phyloP scores from a whole-genome alignment of 768 basidiomycete genomes.

The Lentinula detonsa region DNA sequence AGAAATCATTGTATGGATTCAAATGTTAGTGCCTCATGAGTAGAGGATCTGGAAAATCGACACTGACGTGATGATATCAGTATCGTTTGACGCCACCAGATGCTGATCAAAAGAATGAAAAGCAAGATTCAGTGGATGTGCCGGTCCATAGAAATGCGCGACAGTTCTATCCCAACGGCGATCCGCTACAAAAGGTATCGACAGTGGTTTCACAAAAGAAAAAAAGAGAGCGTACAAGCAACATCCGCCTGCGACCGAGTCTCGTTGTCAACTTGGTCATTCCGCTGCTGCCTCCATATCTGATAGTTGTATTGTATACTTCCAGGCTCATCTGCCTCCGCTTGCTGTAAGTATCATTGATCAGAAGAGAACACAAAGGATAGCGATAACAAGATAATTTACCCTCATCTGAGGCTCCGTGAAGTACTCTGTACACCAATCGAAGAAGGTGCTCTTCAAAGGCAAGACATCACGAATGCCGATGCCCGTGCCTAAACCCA shows the following conservation, averaged over 20 bases:
- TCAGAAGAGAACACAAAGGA: slow-evolving; percentile 10
- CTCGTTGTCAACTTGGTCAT: slow-evolving; percentile 70
- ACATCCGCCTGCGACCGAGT: slow-evolving; percentile 64
- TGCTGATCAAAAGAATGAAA: slow-evolving; percentile 94
- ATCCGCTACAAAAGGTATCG: slow-evolving; percentile 34
- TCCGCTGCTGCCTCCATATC: slow-evolving; percentile 88
- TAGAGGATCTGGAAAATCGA: neutral
- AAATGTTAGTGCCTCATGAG: neutral
- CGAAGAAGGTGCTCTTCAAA: slow-evolving; percentile 86
- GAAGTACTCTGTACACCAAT: slow-evolving; percentile 97
- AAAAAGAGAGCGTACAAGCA: slow-evolving; percentile 46
- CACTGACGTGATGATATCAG: slow-evolving; percentile 76
- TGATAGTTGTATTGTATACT: slow-evolving; percentile 93
- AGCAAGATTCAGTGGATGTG: slow-evolving; percentile 67
- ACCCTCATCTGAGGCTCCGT: slow-evolving; percentile 99
- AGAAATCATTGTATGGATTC: neutral
- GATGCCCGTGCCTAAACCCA: slow-evolving; percentile 74
- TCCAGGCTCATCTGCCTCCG: slow-evolving; percentile 94
- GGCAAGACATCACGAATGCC: slow-evolving; percentile 85
- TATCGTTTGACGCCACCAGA: slow-evolving; percentile 78
- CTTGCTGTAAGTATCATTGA: slow-evolving; percentile 50
- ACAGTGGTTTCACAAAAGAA: neutral
- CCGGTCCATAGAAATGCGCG: slow-evolving; percentile 51
- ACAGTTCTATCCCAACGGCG: slow-evolving; percentile 72
- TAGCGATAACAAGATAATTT: slow-evolving; percentile 16